A percentile compares a stretch with the other conserved stretches of the same genome.
Evolutionary conservation across 2,329 filamentous ascomycete species (phyloP).

Genomic region (Aureobasidium sp.): DNA sequence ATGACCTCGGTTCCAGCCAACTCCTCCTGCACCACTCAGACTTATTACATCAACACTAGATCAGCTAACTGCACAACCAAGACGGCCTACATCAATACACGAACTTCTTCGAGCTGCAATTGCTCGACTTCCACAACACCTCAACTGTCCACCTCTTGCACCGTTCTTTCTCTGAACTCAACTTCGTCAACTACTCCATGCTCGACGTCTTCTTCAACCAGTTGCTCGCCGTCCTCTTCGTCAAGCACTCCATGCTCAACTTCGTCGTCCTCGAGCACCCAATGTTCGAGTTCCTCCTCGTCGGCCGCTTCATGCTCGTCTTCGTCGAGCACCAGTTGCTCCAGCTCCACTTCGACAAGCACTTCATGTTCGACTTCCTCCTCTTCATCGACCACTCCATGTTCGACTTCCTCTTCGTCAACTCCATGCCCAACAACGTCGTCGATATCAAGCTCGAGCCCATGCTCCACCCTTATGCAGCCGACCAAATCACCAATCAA

Average conservation of each 20-base stretch:
- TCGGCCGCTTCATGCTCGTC: neutral
- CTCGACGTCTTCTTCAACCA: neutral
- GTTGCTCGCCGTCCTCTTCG: neutral
- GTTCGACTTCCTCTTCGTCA: neutral
- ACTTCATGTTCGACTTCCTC: neutral
- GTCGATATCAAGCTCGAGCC: neutral
- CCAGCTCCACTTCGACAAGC: neutral
- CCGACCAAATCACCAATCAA: neutral
- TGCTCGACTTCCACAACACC: conserved; percentile 5
- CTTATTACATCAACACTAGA: conserved; percentile 6
- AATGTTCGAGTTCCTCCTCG: neutral
- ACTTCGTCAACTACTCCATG: neutral
- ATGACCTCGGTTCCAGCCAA: neutral
- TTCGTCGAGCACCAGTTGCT: neutral
- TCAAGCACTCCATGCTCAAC: neutral
- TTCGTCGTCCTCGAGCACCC: neutral
- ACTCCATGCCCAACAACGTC: neutral
- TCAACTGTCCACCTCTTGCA: conserved; percentile 1
- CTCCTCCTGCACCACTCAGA: conserved; percentile 12
- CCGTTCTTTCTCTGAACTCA: neutral
- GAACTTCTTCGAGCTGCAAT: neutral
- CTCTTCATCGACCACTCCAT: neutral
- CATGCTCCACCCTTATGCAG: neutral
- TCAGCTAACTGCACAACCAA: neutral
- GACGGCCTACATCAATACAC: neutral